A percentile compares a stretch with the other conserved stretches of the same genome.
phyloP scores from a whole-genome alignment of 768 basidiomycete genomes.

The Amanita fuliginea region DNA sequence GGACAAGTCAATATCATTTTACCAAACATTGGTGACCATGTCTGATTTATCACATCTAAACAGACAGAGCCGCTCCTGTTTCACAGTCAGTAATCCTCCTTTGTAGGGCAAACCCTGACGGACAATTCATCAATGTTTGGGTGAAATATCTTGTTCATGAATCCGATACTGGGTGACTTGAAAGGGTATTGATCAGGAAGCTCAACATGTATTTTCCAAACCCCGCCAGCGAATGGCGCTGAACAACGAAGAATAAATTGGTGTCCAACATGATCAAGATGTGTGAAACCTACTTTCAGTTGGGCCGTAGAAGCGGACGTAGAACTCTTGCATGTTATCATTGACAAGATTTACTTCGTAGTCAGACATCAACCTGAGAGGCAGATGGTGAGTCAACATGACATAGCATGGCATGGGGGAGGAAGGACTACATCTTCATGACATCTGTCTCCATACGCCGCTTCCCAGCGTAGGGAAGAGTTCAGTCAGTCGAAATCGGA shows the following conservation, averaged over 20 bases:
- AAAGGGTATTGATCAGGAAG: slow-evolving; percentile 97
- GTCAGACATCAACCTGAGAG: slow-evolving; percentile 87
- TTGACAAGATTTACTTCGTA: slow-evolving; percentile 97
- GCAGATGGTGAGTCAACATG: slow-evolving; percentile 6
- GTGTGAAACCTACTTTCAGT: slow-evolving; percentile 62
- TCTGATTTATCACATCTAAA: slow-evolving; percentile 97
- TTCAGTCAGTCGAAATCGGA: slow-evolving; percentile 10
- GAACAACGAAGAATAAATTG: slow-evolving; percentile 7
- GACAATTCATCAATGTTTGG: slow-evolving; percentile 99
- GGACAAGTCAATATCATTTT: slow-evolving; percentile 18
- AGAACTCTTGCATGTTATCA: slow-evolving; percentile 99
- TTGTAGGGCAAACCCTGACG: slow-evolving; percentile 20
- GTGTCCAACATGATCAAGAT: neutral
- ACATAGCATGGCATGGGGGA: neutral
- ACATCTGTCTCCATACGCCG: slow-evolving; percentile 98
- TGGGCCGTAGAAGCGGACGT: slow-evolving; percentile 91
- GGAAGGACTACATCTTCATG: slow-evolving; percentile 79
- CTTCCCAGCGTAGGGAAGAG: slow-evolving; percentile 43
- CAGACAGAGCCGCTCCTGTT: slow-evolving; percentile 93
- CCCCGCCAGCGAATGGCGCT: slow-evolving; percentile 97
- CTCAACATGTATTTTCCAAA: slow-evolving; percentile 99
- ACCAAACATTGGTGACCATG: slow-evolving; percentile 99
- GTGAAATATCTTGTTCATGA: slow-evolving; percentile 99
- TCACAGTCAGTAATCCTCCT: slow-evolving; percentile 4
- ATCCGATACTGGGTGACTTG: slow-evolving; percentile 98